Base-by-base conservation (phyloP, 2,329 filamentous ascomycete species). In the Pseudogymnoascus sp. region DNA sequence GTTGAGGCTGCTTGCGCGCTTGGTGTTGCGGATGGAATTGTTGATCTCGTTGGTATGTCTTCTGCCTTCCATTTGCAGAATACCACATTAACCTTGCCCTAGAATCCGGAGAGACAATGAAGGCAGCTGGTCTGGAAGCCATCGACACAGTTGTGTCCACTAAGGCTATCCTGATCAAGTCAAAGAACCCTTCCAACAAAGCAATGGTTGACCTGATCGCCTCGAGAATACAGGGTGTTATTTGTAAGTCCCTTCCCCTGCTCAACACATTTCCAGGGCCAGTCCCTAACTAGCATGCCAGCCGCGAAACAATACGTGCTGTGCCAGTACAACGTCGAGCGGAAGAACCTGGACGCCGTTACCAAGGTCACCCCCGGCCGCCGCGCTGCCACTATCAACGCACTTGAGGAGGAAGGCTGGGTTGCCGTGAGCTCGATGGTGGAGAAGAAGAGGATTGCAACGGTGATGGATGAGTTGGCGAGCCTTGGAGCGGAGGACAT, bases 61-160 rank as follows among this genome's bases (percentile, higher is more conserved):
- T 35, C 33, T 42, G 42, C 28, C 18, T 44, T 53, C 21, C 12
- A 28, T 59, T 16, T 25, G 8, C 2, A 23, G 33, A 40, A 16
- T 18, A 42, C 8, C 33, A 10, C 66, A 28, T 68, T 73, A 65
- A 71, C 63, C 62, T 18, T 3, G 40, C 42, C 6, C 18, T 69
- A 94, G 93, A 99, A 80, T 97, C 94, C 18, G 94, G 94, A 63
- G 93, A 97, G 77, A 99, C 94, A 0, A 99, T 99, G 94, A 89
- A 90, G 72, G 94, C 93, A 18, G 93, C 93, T 47, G 94, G 94
- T 23, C 83, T 99, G 60, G 92, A 92, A 77, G 88, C 93, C 63
- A 97, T 97, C 70, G 92, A 94, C 70, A 99, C 94, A 2, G 92
- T 99, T 25, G 83, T 97, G 61, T 87, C 91, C 63, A 92, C 89